phyloP scores from a whole-genome alignment of 495 filamentous ascomycete genomes.

The Podospora tetraspora region DNA sequence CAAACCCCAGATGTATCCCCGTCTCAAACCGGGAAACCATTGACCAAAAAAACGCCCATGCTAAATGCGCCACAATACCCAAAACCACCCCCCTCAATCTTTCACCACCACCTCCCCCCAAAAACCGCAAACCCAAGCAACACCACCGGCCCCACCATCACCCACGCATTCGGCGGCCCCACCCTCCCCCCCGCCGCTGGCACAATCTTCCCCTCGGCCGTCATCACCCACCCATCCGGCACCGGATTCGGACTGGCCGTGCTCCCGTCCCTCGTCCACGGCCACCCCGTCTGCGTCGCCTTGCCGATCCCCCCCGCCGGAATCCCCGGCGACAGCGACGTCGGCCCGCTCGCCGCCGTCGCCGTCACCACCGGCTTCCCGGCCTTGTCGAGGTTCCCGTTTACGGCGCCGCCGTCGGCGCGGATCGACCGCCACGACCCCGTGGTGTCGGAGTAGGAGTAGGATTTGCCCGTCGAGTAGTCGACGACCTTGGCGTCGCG shows the following conservation, averaged over 20 bases:
- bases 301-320: constrained; percentile 57
- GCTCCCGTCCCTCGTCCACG: constrained; percentile 47
- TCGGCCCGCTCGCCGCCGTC: constrained; percentile 36
- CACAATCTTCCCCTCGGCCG: constrained; percentile 61
- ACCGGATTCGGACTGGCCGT: constrained; percentile 41
- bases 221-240: constrained; percentile 70
- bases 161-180: constrained; percentile 9
- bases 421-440: constrained; percentile 66
- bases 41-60: not conserved
- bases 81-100: not conserved
- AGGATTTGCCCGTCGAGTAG: constrained; percentile 82
- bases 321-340: constrained; percentile 33
- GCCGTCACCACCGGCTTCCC: constrained; percentile 45
- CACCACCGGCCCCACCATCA: constrained; percentile 2
- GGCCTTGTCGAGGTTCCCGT: constrained; percentile 52
- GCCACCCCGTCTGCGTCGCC: constrained; percentile 52
- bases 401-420: constrained; percentile 49
- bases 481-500: constrained; percentile 72
- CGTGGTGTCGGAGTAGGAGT: constrained; percentile 68
- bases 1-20: not conserved
- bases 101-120: not conserved
- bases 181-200: constrained; percentile 44
- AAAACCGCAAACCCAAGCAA: not conserved
- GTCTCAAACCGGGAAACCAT: too few species aligned
- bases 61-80: not conserved